phyloP scores from a whole-genome alignment of 1,139 yeast species.

The Pichia kudriavzevii region DNA sequence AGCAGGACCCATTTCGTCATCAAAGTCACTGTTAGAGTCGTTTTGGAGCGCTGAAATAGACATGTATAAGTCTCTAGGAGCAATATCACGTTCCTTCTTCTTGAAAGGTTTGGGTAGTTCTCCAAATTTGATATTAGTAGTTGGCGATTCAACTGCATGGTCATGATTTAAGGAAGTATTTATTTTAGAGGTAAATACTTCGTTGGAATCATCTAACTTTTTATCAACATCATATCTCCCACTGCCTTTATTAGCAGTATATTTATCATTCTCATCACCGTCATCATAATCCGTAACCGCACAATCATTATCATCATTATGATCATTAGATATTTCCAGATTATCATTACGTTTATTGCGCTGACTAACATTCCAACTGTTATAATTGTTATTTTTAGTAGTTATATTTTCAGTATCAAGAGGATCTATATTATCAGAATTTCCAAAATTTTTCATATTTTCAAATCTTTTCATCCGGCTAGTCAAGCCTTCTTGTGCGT shows the following conservation, averaged over 20 bases:
- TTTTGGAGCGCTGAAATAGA: slow-evolving; percentile 74
- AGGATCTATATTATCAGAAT: background rate
- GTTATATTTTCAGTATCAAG: background rate
- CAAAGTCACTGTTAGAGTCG: slow-evolving; percentile 31
- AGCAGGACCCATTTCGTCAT: slow-evolving; percentile 69
- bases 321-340: background rate
- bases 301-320: background rate
- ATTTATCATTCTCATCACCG: background rate
- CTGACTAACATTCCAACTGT: background rate
- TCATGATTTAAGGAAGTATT: too few relatives aligned
- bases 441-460: background rate
- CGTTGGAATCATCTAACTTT: too few relatives aligned
- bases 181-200: too few relatives aligned
- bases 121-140: slow-evolving; percentile 33
- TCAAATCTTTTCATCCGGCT: slow-evolving; percentile 18
- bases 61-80: slow-evolving; percentile 77
- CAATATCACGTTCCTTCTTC: slow-evolving; percentile 42
- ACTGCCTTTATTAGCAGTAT: background rate
- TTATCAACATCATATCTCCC: too few relatives aligned
- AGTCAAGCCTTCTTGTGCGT: slow-evolving; percentile 25
- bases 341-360: background rate
- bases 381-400: background rate
- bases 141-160: background rate
- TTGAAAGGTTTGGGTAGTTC: slow-evolving; percentile 36
- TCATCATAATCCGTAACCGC: background rate